Conservation (phyloP, 176 grass and related monocot species). For the Phoenix roebelenii region DNA sequence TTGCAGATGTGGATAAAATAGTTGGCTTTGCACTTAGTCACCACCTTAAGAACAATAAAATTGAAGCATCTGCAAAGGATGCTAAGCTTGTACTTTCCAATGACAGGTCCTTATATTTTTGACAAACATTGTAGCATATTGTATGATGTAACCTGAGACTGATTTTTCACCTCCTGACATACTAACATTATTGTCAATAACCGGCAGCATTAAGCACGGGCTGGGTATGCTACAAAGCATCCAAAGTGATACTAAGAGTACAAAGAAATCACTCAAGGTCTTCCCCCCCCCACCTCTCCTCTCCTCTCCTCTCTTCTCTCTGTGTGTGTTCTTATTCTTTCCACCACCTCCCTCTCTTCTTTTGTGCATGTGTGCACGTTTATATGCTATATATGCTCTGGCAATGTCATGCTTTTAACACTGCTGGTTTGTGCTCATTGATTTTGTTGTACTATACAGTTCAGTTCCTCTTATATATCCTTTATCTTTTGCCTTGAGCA, state of each 20-base stretch:
- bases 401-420: no score
- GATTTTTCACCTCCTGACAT: neutral
- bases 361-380: no score
- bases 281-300: neutral
- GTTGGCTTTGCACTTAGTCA: slow-evolving; percentile 27
- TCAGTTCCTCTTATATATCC: neutral
- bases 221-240: slow-evolving; percentile 80
- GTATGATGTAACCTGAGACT: neutral
- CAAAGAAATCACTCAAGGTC: slow-evolving; percentile 97
- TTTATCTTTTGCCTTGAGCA: neutral
- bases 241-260: slow-evolving; percentile 86
- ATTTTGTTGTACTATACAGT: neutral
- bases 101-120: slow-evolving; percentile 21
- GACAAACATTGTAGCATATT: neutral
- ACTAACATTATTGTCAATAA: slow-evolving; percentile 10
- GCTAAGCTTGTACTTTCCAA: slow-evolving; percentile 23
- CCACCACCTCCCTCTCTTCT: no score
- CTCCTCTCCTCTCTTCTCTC: no score
- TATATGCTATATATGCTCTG: no score
- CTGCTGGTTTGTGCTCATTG: no score
- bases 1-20: slow-evolving; percentile 25
- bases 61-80: neutral
- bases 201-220: slow-evolving; percentile 74
- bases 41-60: slow-evolving; percentile 15
- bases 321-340: no score